A percentile compares a stretch with the other conserved stretches of the same genome.
Evolutionary conservation across 768 basidiomycete genomes (phyloP).

Genomic region (Lanmaoa rubissima): DNA sequence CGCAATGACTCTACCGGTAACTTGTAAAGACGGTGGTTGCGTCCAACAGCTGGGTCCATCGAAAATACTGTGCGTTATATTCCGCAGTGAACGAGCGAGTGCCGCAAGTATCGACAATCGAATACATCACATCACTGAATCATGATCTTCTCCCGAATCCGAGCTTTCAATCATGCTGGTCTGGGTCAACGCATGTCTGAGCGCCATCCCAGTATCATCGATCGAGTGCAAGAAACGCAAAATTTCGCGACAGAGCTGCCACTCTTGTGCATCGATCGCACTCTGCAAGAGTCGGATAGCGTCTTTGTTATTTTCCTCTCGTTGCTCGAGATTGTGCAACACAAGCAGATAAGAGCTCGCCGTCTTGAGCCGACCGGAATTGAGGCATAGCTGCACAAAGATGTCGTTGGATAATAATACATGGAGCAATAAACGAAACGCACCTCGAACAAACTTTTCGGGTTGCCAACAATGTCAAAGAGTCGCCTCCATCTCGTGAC

Average conservation of each 20-base stretch:
- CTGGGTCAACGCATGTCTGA: slow-evolving; percentile 59
- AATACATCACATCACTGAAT: neutral
- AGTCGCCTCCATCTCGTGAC: slow-evolving; percentile 85
- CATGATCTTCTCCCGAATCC: neutral
- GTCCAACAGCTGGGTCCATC: too few relatives aligned
- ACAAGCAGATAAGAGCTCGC: slow-evolving; percentile 93
- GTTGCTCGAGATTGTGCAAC: slow-evolving; percentile 87
- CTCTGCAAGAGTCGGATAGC: slow-evolving; percentile 76
- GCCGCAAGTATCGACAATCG: neutral
- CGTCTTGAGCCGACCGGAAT: slow-evolving; percentile 71
- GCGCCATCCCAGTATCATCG: slow-evolving; percentile 77
- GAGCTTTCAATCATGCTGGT: slow-evolving; percentile 37
- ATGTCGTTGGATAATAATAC: neutral
- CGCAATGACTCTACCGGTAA: neutral
- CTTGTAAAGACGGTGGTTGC: too few relatives aligned
- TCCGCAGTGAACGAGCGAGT: neutral
- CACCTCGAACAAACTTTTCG: slow-evolving; percentile 90
- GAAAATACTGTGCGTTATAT: too few relatives aligned
- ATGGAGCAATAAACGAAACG: slow-evolving; percentile 5
- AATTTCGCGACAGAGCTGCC: slow-evolving; percentile 89
- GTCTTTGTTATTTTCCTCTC: slow-evolving; percentile 74
- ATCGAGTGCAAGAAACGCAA: slow-evolving; percentile 90
- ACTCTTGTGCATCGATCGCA: slow-evolving; percentile 78
- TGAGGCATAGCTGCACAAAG: slow-evolving; percentile 66
- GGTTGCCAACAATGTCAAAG: slow-evolving; percentile 89